Evolutionary conservation across 78 protist species (phyloP).

Genomic region (Dictyostelium capitatum): DNA sequence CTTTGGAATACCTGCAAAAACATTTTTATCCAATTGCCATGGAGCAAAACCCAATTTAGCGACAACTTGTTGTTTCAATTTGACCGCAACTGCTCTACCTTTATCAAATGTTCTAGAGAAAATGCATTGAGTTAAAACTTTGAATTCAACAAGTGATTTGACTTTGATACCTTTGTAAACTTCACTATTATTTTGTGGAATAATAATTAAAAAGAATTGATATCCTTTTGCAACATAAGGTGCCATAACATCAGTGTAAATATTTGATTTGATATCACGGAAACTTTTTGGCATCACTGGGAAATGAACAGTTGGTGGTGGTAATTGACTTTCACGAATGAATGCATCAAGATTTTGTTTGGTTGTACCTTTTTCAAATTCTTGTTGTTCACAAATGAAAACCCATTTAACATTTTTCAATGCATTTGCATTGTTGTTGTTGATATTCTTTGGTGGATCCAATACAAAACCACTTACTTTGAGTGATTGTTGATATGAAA

Average conservation of each 20-base stretch:
- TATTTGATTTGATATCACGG: not conserved
- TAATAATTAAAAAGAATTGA: slow-evolving; percentile 15
- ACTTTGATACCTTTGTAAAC: slow-evolving; percentile 37
- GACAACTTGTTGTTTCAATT: not conserved
- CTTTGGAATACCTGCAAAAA: not conserved
- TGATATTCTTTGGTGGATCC: not conserved
- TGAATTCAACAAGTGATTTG: not conserved
- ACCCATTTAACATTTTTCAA: slow-evolving; percentile 18
- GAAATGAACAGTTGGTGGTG: not conserved
- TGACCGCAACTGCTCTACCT: not conserved
- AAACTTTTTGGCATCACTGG: not conserved
- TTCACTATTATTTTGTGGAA: not conserved
- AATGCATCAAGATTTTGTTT: not conserved
- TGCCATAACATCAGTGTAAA: not conserved
- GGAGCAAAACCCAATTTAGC: slow-evolving; percentile 57
- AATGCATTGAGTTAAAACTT: slow-evolving; percentile 57
- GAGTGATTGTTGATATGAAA: not conserved
- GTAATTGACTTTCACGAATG: not conserved
- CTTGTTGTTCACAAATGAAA: not conserved
- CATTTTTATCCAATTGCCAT: not conserved
- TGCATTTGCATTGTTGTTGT: not conserved
- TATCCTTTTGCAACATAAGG: not conserved
- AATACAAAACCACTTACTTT: not conserved
- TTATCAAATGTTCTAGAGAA: not conserved
- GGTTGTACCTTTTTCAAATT: not conserved